Evolutionary conservation across 108 stramenopile species (phyloP).

Genomic region (Fragilaria crotonensis): DNA sequence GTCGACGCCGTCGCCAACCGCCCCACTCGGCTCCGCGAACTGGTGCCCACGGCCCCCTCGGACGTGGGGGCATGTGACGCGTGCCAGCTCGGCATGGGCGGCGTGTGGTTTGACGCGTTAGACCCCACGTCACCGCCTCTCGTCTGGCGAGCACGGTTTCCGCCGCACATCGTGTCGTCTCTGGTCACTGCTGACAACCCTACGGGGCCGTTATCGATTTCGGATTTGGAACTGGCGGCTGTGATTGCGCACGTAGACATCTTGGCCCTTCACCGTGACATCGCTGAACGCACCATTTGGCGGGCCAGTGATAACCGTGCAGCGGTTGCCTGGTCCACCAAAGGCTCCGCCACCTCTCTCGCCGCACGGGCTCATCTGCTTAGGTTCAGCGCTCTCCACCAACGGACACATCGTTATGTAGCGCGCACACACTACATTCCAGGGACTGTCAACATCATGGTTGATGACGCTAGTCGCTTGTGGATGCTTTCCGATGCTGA

Average conservation of each 20-base stretch:
- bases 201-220: slow-evolving; percentile 19
- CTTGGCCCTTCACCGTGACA: not conserved
- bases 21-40: no score
- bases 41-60: no score
- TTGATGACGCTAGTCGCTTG: slow-evolving; percentile 1
- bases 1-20: no score
- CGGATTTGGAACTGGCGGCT: slow-evolving; percentile 31
- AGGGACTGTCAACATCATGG: slow-evolving; percentile 12
- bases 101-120: no score
- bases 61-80: no score
- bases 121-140: no score
- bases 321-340: slow-evolving; percentile 9
- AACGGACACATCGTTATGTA: slow-evolving; percentile 21
- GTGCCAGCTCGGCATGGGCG: no score
- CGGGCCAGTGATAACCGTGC: not conserved
- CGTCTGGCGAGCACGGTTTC: slow-evolving; percentile 2
- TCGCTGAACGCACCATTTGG: slow-evolving; percentile 1
- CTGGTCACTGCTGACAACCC: slow-evolving; percentile 10
- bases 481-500: slow-evolving; percentile 1
- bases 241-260: not conserved
- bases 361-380: slow-evolving; percentile 33
- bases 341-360: slow-evolving; percentile 25
- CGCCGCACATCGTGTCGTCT: not conserved
- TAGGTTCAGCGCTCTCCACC: slow-evolving; percentile 19
- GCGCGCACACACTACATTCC: slow-evolving; percentile 14